Evolutionary conservation across 1,284 basidiomycete species (phyloP), one percentile per base, ranked within the genome.

Genomic region (Rhodotorula sp.): DNA sequence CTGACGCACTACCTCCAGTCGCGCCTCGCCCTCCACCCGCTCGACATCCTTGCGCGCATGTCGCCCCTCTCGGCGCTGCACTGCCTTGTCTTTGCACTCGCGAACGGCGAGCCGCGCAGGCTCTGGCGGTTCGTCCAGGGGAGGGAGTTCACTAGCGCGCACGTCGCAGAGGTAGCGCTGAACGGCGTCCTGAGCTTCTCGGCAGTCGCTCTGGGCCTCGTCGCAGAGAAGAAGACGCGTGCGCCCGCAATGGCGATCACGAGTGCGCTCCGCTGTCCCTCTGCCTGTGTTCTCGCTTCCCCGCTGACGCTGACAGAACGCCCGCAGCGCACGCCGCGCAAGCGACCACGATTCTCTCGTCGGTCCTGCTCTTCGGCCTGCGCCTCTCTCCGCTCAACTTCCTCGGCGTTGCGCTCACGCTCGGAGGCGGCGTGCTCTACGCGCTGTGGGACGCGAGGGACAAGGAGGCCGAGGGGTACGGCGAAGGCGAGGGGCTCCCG

Each of bases 361-460:
- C 76, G 13, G 68, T 67, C 62, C 29, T 69, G 32, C 66, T 73
- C 41, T 76, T 75, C 41, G 67, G 64, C 22, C 67, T 75, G 17
- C 59, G 65, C 21, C 64, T 76, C 48, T 68, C 72, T 32, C 51
- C 58, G 21, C 53, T 72, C 27, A 76, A 76, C 50, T 73, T 73
- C 17, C 22, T 73, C 61, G 76, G 76, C 55, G 74, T 77, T 22
- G 73, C 66, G 3, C 46, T 75, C 21, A 67, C 72, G 19, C 69
- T 77, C 48, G 63, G 56, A 0, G 76, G 76, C 29, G 74, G 76
- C 17, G 68, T 75, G 21, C 39, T 73, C 21, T 75, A 71, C 61
- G 71, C 73, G 10, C 50, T 53, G 15, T 61, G 58, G 36, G 76
- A 77, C 39, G 76, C 73, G 41, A 48, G 69, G 32, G 75, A 76